Conservation (phyloP, 306 rosid species). For the Citrullus mucosospermus region DNA sequence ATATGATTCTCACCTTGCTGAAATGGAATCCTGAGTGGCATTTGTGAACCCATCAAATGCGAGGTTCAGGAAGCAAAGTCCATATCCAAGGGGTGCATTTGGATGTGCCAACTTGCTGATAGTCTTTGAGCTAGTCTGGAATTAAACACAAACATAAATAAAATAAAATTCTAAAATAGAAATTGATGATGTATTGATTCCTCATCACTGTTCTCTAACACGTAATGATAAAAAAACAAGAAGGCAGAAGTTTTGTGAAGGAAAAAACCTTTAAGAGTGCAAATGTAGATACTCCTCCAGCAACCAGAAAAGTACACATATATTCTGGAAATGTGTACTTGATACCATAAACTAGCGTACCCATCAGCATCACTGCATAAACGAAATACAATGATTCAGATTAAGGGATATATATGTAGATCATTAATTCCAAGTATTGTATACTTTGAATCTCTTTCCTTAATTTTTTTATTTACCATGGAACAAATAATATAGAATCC, state of each 20-base stretch:
- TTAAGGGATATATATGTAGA: not conserved
- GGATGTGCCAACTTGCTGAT: slow-evolving; percentile 88
- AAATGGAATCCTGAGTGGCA: slow-evolving; percentile 98
- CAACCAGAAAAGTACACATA: slow-evolving; percentile 80
- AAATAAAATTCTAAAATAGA: not conserved
- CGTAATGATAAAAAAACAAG: not conserved
- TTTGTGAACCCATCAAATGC: slow-evolving; percentile 98
- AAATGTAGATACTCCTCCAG: slow-evolving; percentile 91
- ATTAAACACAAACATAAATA: slow-evolving; percentile 13
- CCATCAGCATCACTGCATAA: slow-evolving; percentile 95
- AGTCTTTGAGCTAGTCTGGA: slow-evolving; percentile 90
- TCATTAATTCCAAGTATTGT: not conserved
- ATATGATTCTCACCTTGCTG: slow-evolving; percentile 34
- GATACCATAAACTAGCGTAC: slow-evolving; percentile 70
- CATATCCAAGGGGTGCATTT: slow-evolving; percentile 94
- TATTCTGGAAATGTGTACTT: slow-evolving; percentile 71
- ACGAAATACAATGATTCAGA: not conserved
- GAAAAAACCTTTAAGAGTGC: slow-evolving; percentile 75
- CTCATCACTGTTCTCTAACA: not conserved
- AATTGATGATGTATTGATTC: not conserved
- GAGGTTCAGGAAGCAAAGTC: slow-evolving; percentile 85
- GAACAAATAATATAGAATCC: too few species aligned
- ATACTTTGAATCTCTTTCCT: not conserved
- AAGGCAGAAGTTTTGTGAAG: not conserved
- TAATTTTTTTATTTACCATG: not conserved